phyloP scores from a whole-genome alignment of 768 basidiomycete species.

The Amanita exitialis region DNA sequence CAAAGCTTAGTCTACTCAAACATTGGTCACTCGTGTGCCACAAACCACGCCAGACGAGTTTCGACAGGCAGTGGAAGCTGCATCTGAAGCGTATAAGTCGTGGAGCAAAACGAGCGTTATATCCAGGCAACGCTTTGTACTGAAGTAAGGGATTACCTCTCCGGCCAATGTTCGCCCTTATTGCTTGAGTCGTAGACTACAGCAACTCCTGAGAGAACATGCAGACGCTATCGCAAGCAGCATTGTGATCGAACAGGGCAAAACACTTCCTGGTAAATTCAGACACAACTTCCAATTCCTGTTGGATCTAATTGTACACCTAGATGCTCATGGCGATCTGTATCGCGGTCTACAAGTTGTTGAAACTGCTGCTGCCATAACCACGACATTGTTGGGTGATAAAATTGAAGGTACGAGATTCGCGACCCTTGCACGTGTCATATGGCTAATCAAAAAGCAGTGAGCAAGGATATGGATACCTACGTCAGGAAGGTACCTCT shows the following conservation, averaged over 20 bases:
- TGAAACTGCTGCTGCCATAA: constrained; percentile 71
- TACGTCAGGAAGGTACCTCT: constrained; percentile 75
- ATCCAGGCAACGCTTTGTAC: constrained; percentile 75
- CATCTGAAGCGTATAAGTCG: constrained; percentile 75
- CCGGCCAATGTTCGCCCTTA: background rate
- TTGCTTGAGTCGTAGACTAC: constrained; percentile 46
- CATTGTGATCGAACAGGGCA: constrained; percentile 94
- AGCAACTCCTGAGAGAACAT: constrained; percentile 77
- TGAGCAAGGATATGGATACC: constrained; percentile 96
- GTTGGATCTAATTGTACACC: background rate
- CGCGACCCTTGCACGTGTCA: constrained; percentile 5
- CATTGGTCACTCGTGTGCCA: constrained; percentile 80
- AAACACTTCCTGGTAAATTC: constrained; percentile 71
- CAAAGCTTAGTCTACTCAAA: constrained; percentile 69
- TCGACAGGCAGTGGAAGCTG: constrained; percentile 71
- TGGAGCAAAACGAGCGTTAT: constrained; percentile 86
- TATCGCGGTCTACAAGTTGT: constrained; percentile 88
- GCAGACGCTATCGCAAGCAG: constrained; percentile 78
- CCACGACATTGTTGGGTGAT: constrained; percentile 79
- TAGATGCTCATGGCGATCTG: constrained; percentile 93
- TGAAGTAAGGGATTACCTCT: constrained; percentile 56
- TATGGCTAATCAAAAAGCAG: constrained; percentile 22
- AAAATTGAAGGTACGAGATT: constrained; percentile 72
- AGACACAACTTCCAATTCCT: background rate
- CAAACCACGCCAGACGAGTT: constrained; percentile 82